Base-by-base conservation (phyloP, 257 asterid genomes). In the Solanum pennellii region DNA sequence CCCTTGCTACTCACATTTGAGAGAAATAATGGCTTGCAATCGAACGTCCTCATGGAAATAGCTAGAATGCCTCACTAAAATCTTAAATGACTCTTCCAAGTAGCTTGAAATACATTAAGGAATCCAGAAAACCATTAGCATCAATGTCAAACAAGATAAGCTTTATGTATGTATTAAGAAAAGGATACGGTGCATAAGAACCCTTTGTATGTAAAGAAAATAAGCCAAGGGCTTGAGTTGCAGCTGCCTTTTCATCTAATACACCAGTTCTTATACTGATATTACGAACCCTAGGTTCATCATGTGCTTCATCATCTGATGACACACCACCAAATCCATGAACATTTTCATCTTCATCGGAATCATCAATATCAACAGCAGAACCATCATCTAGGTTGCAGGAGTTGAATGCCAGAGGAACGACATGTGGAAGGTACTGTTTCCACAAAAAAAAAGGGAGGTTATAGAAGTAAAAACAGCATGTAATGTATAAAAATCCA, bases 301-400 rank as follows among this genome's bases (percentile, higher is more conserved):
- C 99, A 86, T 92, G 98, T 18, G 96, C 98, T 93, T 97, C 99
- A 83, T 97, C 99, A 91, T 97, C 99, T 85, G 99, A 97, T 88
- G 99, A 97, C 80, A 96, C 99, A 14, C 97, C 97, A 45, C 98
- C 97, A 92, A 97, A 94, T 84, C 97, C 98, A 88, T 90, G 93
- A 85, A 92, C 90, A 91, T 92, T 93, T 86, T 94, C 96, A 88
- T 95, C 98, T 82, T 89, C 95, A 71, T 94, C 98, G 31, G 98
- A 94, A 85, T 97, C 99, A 89, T 95, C 99, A 91, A 97, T 88
- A 94, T 95, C 96, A 91, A 96, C 94, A 86, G 99, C 98, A 88
- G 99, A 96, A 75, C 99, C 99, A 86, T 97, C 99, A 89, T 97
- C 99, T 88, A 97, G 99, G 92, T 97, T 97, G 94, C 99, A 97